A percentile compares a stretch with the other conserved stretches of the same genome.
Conservation (phyloP, 352 stramenopile species). For the Globisporangium acanthophoron region DNA sequence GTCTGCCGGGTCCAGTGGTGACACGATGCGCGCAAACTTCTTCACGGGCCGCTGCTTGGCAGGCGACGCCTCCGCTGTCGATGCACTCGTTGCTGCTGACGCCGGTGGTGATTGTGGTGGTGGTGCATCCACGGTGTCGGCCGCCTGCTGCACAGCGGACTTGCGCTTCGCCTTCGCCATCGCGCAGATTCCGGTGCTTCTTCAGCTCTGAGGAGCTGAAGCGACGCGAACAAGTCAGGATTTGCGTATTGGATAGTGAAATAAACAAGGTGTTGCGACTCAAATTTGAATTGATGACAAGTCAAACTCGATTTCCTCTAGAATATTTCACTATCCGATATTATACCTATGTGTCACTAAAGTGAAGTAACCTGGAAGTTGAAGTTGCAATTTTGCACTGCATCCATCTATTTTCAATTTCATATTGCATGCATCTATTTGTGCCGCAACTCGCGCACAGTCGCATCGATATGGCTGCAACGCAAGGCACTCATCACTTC, state of each 20-base stretch:
- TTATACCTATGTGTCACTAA: no score
- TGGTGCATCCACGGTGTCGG: background rate
- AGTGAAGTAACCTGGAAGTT: no score
- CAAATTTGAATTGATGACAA: no score
- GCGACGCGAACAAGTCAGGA: background rate
- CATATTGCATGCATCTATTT: no score
- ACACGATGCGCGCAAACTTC: conserved; percentile 57
- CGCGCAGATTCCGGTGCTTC: background rate
- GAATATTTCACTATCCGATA: no score
- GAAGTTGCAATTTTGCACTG: no score
- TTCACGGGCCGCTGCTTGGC: conserved; percentile 30
- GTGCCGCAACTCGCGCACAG: no score
- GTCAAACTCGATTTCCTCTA: no score
- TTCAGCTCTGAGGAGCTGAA: background rate
- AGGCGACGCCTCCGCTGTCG: background rate
- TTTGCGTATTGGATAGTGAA: background rate
- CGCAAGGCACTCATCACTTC: background rate
- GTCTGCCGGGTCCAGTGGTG: conserved; percentile 62
- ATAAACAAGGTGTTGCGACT: background rate
- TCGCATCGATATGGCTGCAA: no score
- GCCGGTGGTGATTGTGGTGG: background rate
- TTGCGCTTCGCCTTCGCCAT: conserved; percentile 10
- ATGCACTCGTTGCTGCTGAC: background rate
- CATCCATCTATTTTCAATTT: no score
- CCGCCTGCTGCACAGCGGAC: conserved; percentile 2